Evolutionary conservation across 108 stramenopile genomes (phyloP).

Genomic region (Skeletonema menzelii): DNA sequence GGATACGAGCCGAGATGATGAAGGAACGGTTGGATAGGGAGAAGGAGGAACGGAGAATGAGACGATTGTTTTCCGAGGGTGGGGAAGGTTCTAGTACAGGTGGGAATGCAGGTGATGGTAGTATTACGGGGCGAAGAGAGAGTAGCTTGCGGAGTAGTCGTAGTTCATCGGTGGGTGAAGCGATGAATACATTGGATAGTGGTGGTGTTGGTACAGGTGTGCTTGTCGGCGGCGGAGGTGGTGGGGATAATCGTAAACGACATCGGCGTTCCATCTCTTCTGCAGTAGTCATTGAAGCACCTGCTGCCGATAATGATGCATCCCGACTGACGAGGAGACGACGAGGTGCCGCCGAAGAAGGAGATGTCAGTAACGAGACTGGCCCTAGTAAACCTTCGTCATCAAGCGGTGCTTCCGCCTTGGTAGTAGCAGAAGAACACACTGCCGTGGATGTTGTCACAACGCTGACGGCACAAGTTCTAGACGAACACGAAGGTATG

Average conservation of each 20-base stretch:
- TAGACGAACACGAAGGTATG: slow-evolving; percentile 98
- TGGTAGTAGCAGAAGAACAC: slow-evolving; percentile 50
- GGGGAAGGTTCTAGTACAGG: background rate
- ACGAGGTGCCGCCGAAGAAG: background rate
- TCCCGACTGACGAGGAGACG: background rate
- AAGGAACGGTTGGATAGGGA: slow-evolving; percentile 19
- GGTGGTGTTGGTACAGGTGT: background rate
- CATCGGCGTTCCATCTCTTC: background rate
- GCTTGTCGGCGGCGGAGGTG: slow-evolving; percentile 2
- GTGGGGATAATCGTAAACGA: slow-evolving; percentile 1
- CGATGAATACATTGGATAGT: background rate
- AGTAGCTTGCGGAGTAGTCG: background rate
- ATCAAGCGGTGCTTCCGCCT: slow-evolving; percentile 34
- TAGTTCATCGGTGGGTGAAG: background rate
- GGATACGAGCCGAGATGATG: background rate
- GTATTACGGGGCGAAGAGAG: background rate
- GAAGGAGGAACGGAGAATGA: slow-evolving; percentile 45
- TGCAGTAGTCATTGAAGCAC: slow-evolving; percentile 2
- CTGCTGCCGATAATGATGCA: background rate
- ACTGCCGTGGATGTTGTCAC: slow-evolving; percentile 77
- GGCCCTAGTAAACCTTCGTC: background rate
- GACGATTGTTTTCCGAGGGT: slow-evolving; percentile 14
- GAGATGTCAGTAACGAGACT: background rate
- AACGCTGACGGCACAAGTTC: slow-evolving; percentile 83
- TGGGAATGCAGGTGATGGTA: background rate